These are phyloP conservation scores for Diplodia corticola DNA, from an alignment of 2,329 filamentous ascomycete genomes.

Conservation along the genomic window DNA sequence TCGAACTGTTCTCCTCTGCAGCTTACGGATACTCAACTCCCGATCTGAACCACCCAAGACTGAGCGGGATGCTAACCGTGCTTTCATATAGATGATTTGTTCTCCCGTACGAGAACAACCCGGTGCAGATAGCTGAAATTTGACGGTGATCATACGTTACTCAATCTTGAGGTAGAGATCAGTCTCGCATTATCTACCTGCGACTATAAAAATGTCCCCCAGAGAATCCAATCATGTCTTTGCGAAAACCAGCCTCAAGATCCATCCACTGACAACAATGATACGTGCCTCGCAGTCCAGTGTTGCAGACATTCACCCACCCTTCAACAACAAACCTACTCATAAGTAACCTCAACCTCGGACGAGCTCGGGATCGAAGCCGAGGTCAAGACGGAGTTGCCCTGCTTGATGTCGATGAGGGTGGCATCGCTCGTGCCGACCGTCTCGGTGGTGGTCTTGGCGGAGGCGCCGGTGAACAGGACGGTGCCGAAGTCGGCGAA, in stretches of 20 bases:
- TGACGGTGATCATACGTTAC: too few relatives aligned
- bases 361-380: slow-evolving; percentile 3
- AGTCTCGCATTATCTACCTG: neutral
- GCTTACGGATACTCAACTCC: neutral
- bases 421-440: slow-evolving; percentile 42
- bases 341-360: slow-evolving; percentile 21
- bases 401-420: slow-evolving; percentile 51
- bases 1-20: neutral
- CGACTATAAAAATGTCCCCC: neutral
- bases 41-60: neutral
- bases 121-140: too few relatives aligned
- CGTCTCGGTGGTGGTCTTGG: slow-evolving; percentile 15
- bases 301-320: neutral
- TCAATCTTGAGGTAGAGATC: neutral
- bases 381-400: slow-evolving; percentile 22
- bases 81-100: neutral
- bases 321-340: neutral
- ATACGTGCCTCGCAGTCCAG: neutral
- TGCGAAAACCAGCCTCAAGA: neutral
- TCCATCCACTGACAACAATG: neutral
- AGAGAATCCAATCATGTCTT: neutral
- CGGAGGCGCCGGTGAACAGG: slow-evolving; percentile 21
- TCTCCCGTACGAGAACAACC: neutral
- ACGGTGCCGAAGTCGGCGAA: slow-evolving; percentile 24
- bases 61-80: neutral